phyloP scores from a whole-genome alignment of 2,329 filamentous ascomycete genomes.

The Ciborinia camelliae region DNA sequence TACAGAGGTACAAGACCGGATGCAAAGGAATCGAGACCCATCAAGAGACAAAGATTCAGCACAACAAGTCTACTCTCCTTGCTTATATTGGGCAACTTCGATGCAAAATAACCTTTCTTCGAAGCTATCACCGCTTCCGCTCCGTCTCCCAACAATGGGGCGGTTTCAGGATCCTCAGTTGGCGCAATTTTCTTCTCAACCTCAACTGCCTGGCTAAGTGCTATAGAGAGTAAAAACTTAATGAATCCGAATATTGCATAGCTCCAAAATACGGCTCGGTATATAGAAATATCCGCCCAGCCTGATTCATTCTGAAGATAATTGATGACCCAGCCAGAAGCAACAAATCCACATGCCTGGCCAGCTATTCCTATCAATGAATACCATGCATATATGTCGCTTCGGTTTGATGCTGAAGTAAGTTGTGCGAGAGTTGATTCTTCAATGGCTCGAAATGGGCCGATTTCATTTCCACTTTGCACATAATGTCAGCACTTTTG shows the following conservation, averaged over 20 bases:
- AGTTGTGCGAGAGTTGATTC: conserved; percentile 59
- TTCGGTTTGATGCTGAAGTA: conserved; percentile 44
- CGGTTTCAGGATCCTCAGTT: conserved; percentile 33
- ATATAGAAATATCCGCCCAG: conserved; percentile 48
- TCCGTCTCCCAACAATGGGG: conserved; percentile 32
- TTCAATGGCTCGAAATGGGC: conserved; percentile 60
- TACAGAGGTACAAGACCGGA: conserved; percentile 65
- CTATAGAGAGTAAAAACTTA: conserved; percentile 52
- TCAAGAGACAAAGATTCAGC: conserved; percentile 61
- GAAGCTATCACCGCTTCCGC: conserved; percentile 26
- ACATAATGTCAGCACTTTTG: conserved; percentile 16
- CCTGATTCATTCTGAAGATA: conserved; percentile 43
- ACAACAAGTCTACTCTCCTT: conserved; percentile 52
- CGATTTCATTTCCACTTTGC: conserved; percentile 59
- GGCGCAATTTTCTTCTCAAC: conserved; percentile 39
- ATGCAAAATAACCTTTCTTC: conserved; percentile 28
- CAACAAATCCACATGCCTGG: conserved; percentile 56
- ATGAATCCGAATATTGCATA: conserved; percentile 56
- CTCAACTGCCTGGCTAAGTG: conserved; percentile 44
- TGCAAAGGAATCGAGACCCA: conserved; percentile 66
- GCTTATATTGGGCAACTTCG: conserved; percentile 56
- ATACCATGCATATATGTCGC: conserved; percentile 62
- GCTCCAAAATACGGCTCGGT: conserved; percentile 53
- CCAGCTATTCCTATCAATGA: conserved; percentile 56
- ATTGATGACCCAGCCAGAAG: conserved; percentile 58